Conservation (phyloP, 2,329 filamentous ascomycete genomes). For the Trichoderma polysporum region DNA sequence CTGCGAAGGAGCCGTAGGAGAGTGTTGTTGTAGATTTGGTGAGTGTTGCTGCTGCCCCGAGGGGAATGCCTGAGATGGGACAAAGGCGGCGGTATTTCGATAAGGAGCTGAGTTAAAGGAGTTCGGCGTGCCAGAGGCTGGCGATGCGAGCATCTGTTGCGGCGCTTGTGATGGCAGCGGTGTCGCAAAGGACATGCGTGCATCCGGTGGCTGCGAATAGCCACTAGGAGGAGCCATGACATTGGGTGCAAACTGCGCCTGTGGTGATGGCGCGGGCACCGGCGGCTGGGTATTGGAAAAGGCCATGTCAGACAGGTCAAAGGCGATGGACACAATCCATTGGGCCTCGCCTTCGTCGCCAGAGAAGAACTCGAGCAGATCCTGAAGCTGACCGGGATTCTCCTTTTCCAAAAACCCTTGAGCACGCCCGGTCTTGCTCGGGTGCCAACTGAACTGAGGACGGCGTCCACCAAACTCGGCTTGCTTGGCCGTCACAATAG, state of each 20-base stretch:
- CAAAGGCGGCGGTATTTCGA: slow-evolving; percentile 24
- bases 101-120: slow-evolving; percentile 29
- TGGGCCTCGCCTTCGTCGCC: slow-evolving; percentile 56
- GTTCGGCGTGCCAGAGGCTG: slow-evolving; percentile 32
- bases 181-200: slow-evolving; percentile 32
- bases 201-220: slow-evolving; percentile 22
- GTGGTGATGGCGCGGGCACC: slow-evolving; percentile 23
- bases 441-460: slow-evolving; percentile 63
- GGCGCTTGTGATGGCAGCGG: slow-evolving; percentile 36
- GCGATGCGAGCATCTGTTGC: neutral
- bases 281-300: slow-evolving; percentile 31
- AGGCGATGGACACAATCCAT: slow-evolving; percentile 58
- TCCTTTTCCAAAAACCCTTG: slow-evolving; percentile 62
- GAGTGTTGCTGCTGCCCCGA: slow-evolving; percentile 33
- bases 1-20: slow-evolving; percentile 30
- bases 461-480: slow-evolving; percentile 54
- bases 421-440: slow-evolving; percentile 54
- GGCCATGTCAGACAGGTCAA: slow-evolving; percentile 53
- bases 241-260: slow-evolving; percentile 23
- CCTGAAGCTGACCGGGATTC: slow-evolving; percentile 61
- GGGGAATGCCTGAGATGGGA: slow-evolving; percentile 28
- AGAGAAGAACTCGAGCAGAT: slow-evolving; percentile 64
- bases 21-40: slow-evolving; percentile 36
- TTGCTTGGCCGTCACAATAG: slow-evolving; percentile 52
- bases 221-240: slow-evolving; percentile 7